Evolutionary conservation across 768 basidiomycete species (phyloP), one percentile per base, ranked within the genome.

Genomic region (Tulasnella sp.): DNA sequence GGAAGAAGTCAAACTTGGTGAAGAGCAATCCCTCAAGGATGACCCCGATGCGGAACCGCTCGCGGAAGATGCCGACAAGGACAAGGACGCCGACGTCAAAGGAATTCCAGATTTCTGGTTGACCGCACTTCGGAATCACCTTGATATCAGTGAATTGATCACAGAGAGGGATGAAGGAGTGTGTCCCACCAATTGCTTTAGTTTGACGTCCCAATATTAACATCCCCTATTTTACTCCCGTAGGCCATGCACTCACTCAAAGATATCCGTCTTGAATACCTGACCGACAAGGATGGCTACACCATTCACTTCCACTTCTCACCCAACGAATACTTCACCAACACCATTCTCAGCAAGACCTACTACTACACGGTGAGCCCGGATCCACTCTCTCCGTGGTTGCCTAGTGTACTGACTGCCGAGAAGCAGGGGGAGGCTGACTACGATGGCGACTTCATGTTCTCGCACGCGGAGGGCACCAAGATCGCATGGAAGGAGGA

Each of bases 401-500:
- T 64, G 67, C 43, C 15, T 38, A 38, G 34, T 38, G 34, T 7
- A 38, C 34, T 38, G 34, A 38, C 34, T 15, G 34, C 34, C 34
- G 34, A 38, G 34, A 38, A 38, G 34, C 58, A 71, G 70, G 84
- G 88, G 64, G 87, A 95, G 70, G 85, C 94, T 44, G 89, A 88
- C n/a, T 96, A 97, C 73, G 80, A 84, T 47, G 95, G 95, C 67
- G 95, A 98, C 76, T 96, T 95, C 68, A 83, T 95, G 51, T 99
- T 95, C 73, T 92, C 96, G 77, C 85, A 82, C 63, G 91, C 95
- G 49, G 82, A 89, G 68, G 95, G 95, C 21, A 86, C 86, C 47
- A 80, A 85, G 68, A 93, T 99, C 75, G 82, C 85, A 72, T 99
- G 95, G 95, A 95, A 95, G 75, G 93, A 90, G 72, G 94, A 95